Evolutionary conservation across 1,284 basidiomycete genomes (phyloP), one percentile per base, ranked within the genome.

Genomic region (Ceratobasidium sp.): DNA sequence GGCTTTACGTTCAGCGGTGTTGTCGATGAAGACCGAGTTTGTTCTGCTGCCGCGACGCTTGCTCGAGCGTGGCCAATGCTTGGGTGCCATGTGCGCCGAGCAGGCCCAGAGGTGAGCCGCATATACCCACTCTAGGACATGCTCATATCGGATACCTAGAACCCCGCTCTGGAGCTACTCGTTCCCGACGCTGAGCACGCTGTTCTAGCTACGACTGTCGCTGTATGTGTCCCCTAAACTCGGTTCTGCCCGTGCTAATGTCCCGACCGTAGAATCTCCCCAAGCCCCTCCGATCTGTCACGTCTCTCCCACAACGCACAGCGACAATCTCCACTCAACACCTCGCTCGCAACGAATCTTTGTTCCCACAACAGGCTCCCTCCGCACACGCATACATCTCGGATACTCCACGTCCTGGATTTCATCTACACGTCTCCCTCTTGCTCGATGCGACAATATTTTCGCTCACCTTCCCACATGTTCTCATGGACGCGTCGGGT

Each of bases 1-100:
- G 71, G 41, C 20, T 18, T 75, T 27, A 54, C 60, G 3, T 75
- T 75, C 46, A 75, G 71, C n/a, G 71, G 71, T 30, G 71, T 65
- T 2, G 16, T 75, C 30, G 60, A 65, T 2, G 46, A 65, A 23
- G 60, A 46, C 3, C 59, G n/a, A 6, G 46, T 75, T 18, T n/a
- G 57, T 18, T 35, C 35, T 48, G n/a, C 70, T 14, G 59, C 20
- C 2, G 10, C 16, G 5, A 52, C 20, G 7, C 23, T 74, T 33
- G 70, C 46, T 50, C 23, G 70, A 23, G 30, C 16, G 33, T 74
- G 70, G 70, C 70, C 59, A 5, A 64, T 74, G 48, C 59, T 74
- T 50, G 70, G 70, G 6, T 52, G 55, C n/a, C 46, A 46, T 23
- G 27, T 74, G 20, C 59, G 70, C 41, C 52, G 54, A 30, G 16